Conservation (phyloP, 192 early-diverging fungal genomes). For the Podila verticillata region DNA sequence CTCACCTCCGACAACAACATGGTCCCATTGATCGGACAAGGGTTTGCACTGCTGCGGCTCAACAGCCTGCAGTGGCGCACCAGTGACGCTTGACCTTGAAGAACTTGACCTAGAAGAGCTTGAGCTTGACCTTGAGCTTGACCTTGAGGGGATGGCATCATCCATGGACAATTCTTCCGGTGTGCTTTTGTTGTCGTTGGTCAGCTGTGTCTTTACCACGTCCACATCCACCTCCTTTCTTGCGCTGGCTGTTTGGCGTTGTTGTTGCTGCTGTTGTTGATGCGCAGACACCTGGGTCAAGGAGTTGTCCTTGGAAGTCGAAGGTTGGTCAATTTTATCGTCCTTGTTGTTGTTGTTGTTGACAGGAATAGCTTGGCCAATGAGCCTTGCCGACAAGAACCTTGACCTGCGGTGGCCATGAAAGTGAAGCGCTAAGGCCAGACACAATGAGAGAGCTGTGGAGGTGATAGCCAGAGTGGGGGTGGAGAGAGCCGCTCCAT, state of each 20-base stretch:
- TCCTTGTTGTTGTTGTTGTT: background rate
- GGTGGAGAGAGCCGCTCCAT: conserved; percentile 3
- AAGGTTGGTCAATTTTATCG: background rate
- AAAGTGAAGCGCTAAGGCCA: background rate
- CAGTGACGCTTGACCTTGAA: background rate
- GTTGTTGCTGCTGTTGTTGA: background rate
- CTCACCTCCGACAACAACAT: conserved; percentile 41
- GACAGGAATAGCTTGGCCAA: background rate
- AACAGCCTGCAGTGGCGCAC: conserved; percentile 9
- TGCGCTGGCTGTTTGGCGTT: background rate
- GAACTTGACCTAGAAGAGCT: background rate
- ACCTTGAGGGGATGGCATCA: background rate
- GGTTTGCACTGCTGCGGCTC: conserved; percentile 12
- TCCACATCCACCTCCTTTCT: background rate
- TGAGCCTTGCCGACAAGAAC: background rate
- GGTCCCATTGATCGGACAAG: conserved; percentile 29
- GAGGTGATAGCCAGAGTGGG: background rate
- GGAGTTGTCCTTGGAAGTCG: background rate
- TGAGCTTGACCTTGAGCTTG: background rate
- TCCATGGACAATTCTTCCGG: background rate
- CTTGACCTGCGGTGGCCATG: background rate
- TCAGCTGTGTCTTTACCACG: background rate
- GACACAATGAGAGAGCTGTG: conserved; percentile 6
- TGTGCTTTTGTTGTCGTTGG: background rate
- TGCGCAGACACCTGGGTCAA: background rate